phyloP scores from a whole-genome alignment of 1,139 yeast genomes.

The Hansenula lynferdii region DNA sequence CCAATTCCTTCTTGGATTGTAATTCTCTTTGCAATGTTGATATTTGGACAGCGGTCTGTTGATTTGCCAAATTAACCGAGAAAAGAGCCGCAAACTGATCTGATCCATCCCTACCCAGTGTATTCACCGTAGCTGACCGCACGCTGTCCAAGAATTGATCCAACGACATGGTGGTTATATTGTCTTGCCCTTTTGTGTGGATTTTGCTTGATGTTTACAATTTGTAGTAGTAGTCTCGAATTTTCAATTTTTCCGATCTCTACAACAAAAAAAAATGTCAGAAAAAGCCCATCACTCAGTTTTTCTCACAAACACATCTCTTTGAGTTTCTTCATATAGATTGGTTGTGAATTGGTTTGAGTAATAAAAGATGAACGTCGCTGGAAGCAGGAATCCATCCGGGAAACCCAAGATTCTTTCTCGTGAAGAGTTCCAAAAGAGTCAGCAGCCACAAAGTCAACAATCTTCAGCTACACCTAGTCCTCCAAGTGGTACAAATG shows the following conservation, averaged over 20 bases:
- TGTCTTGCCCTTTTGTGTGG: not conserved
- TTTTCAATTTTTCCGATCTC: too few relatives aligned
- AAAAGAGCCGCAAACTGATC: slow-evolving; percentile 6
- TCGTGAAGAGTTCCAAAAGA: not conserved
- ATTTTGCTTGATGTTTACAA: too few relatives aligned
- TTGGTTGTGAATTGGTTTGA: too few relatives aligned
- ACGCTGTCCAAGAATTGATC: not conserved
- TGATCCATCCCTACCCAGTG: not conserved
- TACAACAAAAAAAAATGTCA: too few relatives aligned
- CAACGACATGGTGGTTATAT: slow-evolving; percentile 15
- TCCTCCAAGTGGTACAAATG: not conserved
- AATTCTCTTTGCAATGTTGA: slow-evolving; percentile 10
- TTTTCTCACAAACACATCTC: too few relatives aligned
- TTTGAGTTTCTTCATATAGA: too few relatives aligned
- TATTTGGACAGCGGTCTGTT: slow-evolving; percentile 10
- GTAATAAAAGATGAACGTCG: slow-evolving; percentile 7
- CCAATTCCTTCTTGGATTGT: slow-evolving; percentile 11
- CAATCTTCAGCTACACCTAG: not conserved
- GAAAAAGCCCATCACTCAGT: too few relatives aligned
- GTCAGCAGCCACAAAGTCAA: not conserved
- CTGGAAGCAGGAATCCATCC: slow-evolving; percentile 4
- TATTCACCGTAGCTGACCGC: not conserved
- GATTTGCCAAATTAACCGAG: slow-evolving; percentile 5
- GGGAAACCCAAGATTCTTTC: not conserved
- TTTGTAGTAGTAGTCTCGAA: too few relatives aligned